Conservation (phyloP, 352 stramenopile genomes). For the Phytophthora parvispora region DNA sequence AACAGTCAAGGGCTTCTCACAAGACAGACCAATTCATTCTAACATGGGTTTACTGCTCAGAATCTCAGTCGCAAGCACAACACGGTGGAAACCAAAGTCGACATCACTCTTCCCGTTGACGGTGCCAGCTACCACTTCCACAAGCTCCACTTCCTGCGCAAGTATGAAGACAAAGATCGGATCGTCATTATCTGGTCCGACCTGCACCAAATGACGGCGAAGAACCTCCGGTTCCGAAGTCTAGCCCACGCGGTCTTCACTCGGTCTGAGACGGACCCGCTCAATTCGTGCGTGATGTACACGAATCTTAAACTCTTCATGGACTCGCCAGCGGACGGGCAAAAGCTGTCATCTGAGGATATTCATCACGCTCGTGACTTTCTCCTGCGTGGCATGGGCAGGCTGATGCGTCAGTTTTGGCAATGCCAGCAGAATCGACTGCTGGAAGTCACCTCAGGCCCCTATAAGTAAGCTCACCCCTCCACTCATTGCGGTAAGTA, state of each 20-base stretch:
- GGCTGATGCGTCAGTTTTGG: conserved; percentile 24
- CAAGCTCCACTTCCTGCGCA: conserved; percentile 24
- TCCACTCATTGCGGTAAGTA: too few species aligned
- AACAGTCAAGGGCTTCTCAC: neutral
- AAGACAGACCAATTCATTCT: neutral
- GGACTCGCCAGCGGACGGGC: neutral
- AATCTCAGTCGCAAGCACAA: conserved; percentile 17
- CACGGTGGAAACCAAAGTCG: neutral
- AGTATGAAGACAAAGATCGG: conserved; percentile 19
- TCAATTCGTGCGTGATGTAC: conserved; percentile 12
- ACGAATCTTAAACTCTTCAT: conserved; percentile 19
- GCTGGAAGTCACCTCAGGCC: conserved; percentile 6
- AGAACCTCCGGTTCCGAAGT: conserved; percentile 9
- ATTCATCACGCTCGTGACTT: conserved; percentile 19
- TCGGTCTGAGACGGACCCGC: conserved; percentile 5
- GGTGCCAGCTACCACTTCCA: conserved; percentile 3
- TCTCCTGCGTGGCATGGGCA: conserved; percentile 4
- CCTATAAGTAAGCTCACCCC: too few species aligned
- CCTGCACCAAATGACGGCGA: conserved; percentile 16
- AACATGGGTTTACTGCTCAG: neutral
- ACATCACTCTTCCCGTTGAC: neutral
- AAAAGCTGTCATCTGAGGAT: neutral
- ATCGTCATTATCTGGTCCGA: conserved; percentile 24
- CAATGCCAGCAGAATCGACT: conserved; percentile 19
- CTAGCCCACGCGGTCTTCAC: conserved; percentile 11